Percentiles rank a stretch among this genome's conserved stretches.
phyloP scores from a whole-genome alignment of 176 grass and related monocot species.

The Oryza punctata region DNA sequence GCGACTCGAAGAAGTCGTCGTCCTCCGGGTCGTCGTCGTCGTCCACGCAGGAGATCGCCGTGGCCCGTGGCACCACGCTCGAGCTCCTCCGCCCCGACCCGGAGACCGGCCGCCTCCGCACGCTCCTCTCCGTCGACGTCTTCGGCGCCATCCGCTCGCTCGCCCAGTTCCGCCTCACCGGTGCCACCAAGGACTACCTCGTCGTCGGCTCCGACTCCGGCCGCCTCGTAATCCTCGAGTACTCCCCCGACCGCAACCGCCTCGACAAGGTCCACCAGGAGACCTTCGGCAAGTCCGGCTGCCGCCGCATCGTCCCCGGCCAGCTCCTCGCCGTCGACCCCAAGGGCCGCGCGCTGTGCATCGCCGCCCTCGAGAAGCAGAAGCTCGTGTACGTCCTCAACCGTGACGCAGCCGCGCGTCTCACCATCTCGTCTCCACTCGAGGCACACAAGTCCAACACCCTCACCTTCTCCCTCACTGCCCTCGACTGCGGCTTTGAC shows the following conservation, averaged over 20 bases:
- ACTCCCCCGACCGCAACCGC: slow-evolving; percentile 80
- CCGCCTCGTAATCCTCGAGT: slow-evolving; percentile 93
- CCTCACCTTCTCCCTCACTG: slow-evolving; percentile 74
- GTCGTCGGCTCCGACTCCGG: slow-evolving; percentile 91
- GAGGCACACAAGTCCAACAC: slow-evolving; percentile 94
- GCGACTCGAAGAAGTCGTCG: slow-evolving; percentile 61
- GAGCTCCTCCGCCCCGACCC: slow-evolving; percentile 82
- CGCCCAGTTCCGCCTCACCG: slow-evolving; percentile 94
- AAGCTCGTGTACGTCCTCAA: slow-evolving; percentile 98
- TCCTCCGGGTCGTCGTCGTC: background rate
- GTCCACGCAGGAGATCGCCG: slow-evolving; percentile 84
- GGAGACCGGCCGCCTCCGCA: slow-evolving; percentile 73
- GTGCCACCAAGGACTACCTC: slow-evolving; percentile 92
- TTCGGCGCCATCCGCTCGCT: slow-evolving; percentile 94
- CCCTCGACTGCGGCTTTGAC: slow-evolving; percentile 92
- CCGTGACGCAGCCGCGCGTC: slow-evolving; percentile 70
- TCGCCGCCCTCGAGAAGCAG: slow-evolving; percentile 94
- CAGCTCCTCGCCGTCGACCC: slow-evolving; percentile 90
- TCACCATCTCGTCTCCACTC: slow-evolving; percentile 94
- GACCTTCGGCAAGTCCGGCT: slow-evolving; percentile 95
- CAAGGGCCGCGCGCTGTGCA: slow-evolving; percentile 89
- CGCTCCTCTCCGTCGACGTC: slow-evolving; percentile 89
- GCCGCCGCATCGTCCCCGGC: slow-evolving; percentile 91
- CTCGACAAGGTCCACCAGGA: slow-evolving; percentile 97
- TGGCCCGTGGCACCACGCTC: slow-evolving; percentile 69